Conservation (phyloP, 768 basidiomycete species). For the Rhodocollybia butyracea region DNA sequence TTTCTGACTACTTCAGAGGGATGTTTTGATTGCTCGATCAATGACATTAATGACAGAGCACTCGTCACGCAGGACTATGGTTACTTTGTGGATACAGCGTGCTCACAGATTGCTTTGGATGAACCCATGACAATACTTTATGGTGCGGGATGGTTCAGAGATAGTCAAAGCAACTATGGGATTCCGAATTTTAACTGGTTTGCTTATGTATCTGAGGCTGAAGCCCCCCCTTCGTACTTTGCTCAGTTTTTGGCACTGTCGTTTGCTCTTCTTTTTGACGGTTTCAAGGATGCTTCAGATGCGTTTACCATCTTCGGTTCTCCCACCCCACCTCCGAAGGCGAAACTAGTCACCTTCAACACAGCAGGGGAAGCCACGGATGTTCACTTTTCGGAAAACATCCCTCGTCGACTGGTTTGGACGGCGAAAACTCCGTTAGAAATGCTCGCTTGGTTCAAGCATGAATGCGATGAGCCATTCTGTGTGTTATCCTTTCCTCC, state of each 20-base stretch:
- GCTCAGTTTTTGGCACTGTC: neutral
- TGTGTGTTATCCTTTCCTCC: too few relatives aligned
- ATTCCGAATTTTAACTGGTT: neutral
- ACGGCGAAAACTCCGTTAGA: neutral
- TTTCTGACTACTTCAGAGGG: neutral
- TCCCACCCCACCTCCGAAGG: neutral
- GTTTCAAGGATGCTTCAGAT: neutral
- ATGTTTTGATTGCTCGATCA: neutral
- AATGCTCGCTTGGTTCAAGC: neutral
- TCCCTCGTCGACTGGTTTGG: neutral
- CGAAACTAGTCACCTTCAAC: neutral
- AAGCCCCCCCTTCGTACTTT: neutral
- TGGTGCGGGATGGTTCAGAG: neutral
- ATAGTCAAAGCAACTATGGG: neutral
- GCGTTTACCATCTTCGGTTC: neutral
- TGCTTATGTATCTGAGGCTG: too few relatives aligned
- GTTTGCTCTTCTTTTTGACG: neutral
- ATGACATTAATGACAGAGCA: neutral
- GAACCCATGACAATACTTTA: neutral
- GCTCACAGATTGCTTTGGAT: neutral
- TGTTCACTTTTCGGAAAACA: neutral
- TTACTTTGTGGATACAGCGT: neutral
- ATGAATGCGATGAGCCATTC: conserved; percentile 1
- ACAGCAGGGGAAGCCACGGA: neutral
- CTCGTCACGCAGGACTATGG: neutral